Conservation (phyloP, 192 early-diverging fungal genomes). For the Coemansia sp. region DNA sequence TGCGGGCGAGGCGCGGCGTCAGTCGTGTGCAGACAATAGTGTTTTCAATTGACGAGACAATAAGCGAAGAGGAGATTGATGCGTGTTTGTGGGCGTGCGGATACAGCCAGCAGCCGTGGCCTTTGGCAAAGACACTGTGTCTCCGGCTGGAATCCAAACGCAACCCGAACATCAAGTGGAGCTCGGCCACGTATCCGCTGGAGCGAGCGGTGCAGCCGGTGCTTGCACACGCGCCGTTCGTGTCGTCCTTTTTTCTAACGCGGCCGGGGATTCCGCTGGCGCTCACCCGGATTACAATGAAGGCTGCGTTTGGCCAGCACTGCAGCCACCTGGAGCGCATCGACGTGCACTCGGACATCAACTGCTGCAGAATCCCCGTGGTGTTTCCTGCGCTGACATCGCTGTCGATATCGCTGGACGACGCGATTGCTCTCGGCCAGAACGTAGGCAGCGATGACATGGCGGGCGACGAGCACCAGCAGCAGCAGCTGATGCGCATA, state of each 20-base stretch:
- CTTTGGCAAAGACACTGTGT: constrained; percentile 16
- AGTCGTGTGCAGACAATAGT: constrained; percentile 28
- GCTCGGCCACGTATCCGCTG: constrained; percentile 3
- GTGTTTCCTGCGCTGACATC: constrained; percentile 22
- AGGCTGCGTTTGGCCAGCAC: constrained; percentile 16
- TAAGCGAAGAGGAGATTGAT: constrained; percentile 14
- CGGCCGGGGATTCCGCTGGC: constrained; percentile 2
- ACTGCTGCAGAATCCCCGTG: constrained; percentile 18
- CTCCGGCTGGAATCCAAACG: constrained; percentile 24
- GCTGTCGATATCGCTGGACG: constrained; percentile 20
- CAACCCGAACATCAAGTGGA: neutral
- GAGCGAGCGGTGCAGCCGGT: constrained; percentile 18
- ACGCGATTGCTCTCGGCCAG: constrained; percentile 11
- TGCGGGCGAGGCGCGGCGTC: constrained; percentile 10
- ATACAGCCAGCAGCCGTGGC: constrained; percentile 18
- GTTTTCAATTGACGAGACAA: constrained; percentile 16
- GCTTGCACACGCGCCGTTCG: constrained; percentile 21
- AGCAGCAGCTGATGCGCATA: constrained; percentile 18
- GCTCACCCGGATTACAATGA: constrained; percentile 13
- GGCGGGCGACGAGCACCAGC: constrained; percentile 1
- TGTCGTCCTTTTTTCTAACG: constrained; percentile 20
- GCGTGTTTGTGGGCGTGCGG: constrained; percentile 13
- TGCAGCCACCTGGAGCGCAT: constrained; percentile 16
- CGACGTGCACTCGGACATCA: constrained; percentile 27
- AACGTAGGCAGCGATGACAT: neutral